A percentile compares a stretch with the other conserved stretches of the same genome.
phyloP scores from a whole-genome alignment of 805 yeast species.

The Sugiyamaella americana region DNA sequence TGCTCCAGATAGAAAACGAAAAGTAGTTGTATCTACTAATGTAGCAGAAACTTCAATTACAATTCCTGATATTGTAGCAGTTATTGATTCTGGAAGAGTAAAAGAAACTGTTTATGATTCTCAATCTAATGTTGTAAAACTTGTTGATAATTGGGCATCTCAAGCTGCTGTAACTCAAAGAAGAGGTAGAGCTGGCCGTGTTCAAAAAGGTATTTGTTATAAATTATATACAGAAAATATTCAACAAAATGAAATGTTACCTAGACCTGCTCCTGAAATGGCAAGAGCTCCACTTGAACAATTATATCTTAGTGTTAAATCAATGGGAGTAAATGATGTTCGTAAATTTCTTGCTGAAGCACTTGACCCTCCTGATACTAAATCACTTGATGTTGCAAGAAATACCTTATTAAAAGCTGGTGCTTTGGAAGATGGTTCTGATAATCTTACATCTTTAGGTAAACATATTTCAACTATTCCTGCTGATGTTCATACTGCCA shows the following conservation, averaged over 20 bases:
- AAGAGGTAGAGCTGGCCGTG: constrained; percentile 98
- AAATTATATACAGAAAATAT: constrained; percentile 67
- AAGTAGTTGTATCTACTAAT: constrained; percentile 83
- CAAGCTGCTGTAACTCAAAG: constrained; percentile 85
- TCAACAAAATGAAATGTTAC: constrained; percentile 49
- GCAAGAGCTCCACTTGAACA: constrained; percentile 78
- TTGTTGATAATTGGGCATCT: constrained; percentile 82
- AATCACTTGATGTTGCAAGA: constrained; percentile 47
- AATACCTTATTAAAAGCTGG: constrained; percentile 61
- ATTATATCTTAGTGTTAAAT: constrained; percentile 72
- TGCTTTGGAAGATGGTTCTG: constrained; percentile 46
- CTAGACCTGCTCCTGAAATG: constrained; percentile 84
- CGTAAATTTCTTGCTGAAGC: constrained; percentile 64
- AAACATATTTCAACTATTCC: constrained; percentile 75
- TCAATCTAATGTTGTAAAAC: constrained; percentile 56
- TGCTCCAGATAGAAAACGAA: constrained; percentile 53
- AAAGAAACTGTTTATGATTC: constrained; percentile 72
- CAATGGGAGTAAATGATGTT: constrained; percentile 80
- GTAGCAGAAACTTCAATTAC: constrained; percentile 97
- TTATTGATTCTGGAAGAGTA: constrained; percentile 81
- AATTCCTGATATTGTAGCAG: constrained; percentile 90
- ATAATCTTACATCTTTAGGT: constrained; percentile 69
- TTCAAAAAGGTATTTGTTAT: constrained; percentile 72
- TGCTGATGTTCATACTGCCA: constrained; percentile 77
- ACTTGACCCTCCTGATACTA: constrained; percentile 68